Evolutionary conservation across 352 stramenopile genomes (phyloP).

Genomic region (Phytophthora pseudosyringae): DNA sequence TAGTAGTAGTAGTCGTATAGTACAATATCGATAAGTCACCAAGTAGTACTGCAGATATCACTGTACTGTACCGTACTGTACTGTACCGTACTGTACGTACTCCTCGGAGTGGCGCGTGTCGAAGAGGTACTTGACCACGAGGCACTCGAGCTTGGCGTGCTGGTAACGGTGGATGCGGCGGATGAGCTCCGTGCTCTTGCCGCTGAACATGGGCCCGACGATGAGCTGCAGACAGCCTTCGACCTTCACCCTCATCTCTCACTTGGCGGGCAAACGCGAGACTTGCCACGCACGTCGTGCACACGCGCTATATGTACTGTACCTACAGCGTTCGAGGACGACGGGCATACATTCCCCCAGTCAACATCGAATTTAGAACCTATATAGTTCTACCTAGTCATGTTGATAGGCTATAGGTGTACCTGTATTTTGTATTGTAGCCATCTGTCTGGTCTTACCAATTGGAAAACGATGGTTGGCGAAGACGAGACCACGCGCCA

Average conservation of each 20-base stretch:
- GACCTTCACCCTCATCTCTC: slow-evolving; percentile 41
- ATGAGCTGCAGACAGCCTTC: slow-evolving; percentile 82
- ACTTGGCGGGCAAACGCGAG: slow-evolving; percentile 6
- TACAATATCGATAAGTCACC: slow-evolving; percentile 1
- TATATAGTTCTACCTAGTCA: background rate
- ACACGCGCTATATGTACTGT: background rate
- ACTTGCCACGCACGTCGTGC: slow-evolving; percentile 2
- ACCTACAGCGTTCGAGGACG: slow-evolving; percentile 10
- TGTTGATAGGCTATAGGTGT: background rate
- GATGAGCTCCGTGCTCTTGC: slow-evolving; percentile 89
- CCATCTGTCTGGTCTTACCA: background rate
- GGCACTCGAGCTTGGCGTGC: slow-evolving; percentile 78
- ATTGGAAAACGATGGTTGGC: slow-evolving; percentile 53
- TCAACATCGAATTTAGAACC: background rate
- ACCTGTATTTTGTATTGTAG: background rate
- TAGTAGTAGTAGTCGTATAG: slow-evolving; percentile 17
- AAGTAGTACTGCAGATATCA: background rate
- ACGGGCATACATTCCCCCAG: background rate
- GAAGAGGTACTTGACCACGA: slow-evolving; percentile 86
- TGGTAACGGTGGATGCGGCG: slow-evolving; percentile 82
- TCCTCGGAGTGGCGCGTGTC: slow-evolving; percentile 80
- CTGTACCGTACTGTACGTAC: slow-evolving; percentile 32
- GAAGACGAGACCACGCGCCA: slow-evolving; percentile 50
- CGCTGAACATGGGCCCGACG: slow-evolving; percentile 89
- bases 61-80: too few species aligned